phyloP scores from a whole-genome alignment of 352 stramenopile species.

The Phytopythium ostracodes region DNA sequence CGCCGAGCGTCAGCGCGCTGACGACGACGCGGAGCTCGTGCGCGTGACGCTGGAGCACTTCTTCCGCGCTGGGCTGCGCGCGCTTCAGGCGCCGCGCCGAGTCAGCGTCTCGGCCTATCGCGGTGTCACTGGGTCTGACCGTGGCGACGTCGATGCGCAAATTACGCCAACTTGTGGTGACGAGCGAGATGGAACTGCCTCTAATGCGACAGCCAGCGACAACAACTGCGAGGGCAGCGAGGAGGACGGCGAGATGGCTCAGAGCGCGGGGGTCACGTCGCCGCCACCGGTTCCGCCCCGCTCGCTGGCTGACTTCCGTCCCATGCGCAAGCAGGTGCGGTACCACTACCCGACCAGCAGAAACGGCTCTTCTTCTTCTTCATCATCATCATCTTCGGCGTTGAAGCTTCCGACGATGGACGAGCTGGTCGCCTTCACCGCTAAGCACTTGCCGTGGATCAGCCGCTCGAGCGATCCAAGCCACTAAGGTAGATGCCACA shows the following conservation, averaged over 20 bases:
- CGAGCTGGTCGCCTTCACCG: slow-evolving; percentile 4
- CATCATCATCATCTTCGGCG: not conserved
- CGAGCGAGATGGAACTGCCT: not conserved
- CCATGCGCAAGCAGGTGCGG: slow-evolving; percentile 5
- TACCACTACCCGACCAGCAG: slow-evolving; percentile 2
- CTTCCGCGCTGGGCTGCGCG: slow-evolving; percentile 2
- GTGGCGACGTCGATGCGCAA: too few species aligned
- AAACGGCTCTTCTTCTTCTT: not conserved
- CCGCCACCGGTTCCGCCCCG: not conserved
- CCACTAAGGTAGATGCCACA: not conserved
- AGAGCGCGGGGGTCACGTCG: too few species aligned
- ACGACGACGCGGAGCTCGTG: slow-evolving; percentile 6
- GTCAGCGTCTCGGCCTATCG: slow-evolving; percentile 4
- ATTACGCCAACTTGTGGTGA: not conserved
- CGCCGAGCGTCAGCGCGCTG: slow-evolving; percentile 2
- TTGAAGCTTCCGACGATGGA: slow-evolving; percentile 7
- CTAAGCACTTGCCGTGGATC: slow-evolving; percentile 3
- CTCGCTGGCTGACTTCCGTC: slow-evolving; percentile 2
- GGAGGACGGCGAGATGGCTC: not conserved
- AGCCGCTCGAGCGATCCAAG: not conserved
- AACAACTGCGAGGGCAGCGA: not conserved
- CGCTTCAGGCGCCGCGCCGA: slow-evolving; percentile 1
- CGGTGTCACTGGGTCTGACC: too few species aligned
- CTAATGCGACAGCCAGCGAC: not conserved
- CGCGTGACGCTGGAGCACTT: slow-evolving; percentile 5